Evolutionary conservation across 441 rosid genomes (phyloP).

Genomic region (Gossypium armourianum): DNA sequence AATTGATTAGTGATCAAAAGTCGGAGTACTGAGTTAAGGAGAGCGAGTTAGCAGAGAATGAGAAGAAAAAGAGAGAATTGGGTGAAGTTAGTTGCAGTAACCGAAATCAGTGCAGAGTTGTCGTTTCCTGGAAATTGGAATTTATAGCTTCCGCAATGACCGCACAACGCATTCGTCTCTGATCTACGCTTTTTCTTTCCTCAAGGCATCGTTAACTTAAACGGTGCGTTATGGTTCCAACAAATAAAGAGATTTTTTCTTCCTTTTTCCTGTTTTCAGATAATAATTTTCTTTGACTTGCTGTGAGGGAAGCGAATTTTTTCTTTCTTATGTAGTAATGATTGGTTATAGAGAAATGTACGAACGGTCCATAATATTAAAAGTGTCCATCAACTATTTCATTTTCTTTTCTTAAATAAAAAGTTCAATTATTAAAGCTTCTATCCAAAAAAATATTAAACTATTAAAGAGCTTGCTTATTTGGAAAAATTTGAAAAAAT

Average conservation of each 20-base stretch:
- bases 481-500: background rate
- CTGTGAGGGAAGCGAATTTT: background rate
- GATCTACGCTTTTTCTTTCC: background rate
- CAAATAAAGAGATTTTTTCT: background rate
- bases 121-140: background rate
- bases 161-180: constrained; percentile 17
- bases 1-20: background rate
- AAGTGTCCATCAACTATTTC: background rate
- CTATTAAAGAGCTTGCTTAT: background rate
- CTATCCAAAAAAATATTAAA: background rate
- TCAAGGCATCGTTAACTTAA: background rate
- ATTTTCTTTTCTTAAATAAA: background rate
- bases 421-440: background rate
- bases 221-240: background rate
- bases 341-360: background rate
- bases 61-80: background rate
- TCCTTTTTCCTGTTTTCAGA: background rate
- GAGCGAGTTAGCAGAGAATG: background rate
- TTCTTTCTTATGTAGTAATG: background rate
- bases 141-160: constrained; percentile 7
- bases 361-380: background rate
- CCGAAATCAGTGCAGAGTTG: constrained; percentile 15
- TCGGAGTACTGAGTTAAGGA: background rate
- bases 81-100: background rate
- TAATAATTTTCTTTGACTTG: background rate